Conservation (phyloP, 768 basidiomycete genomes). For the Amanita polypyramis region DNA sequence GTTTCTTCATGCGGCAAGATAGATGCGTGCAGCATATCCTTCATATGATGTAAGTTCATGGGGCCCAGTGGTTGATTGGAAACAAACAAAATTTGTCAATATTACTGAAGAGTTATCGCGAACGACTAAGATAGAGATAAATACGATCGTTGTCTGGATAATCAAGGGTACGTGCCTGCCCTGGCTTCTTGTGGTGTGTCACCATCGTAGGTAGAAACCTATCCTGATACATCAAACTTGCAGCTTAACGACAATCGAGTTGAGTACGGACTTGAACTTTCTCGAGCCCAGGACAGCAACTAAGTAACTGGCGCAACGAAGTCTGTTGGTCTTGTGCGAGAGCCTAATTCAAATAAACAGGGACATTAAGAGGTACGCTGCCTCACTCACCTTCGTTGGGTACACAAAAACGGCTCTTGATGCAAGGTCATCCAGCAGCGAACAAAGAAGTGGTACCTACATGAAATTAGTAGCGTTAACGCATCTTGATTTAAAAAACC, state of each 20-base stretch:
- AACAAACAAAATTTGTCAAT: conserved; percentile 79
- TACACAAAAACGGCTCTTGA: conserved; percentile 79
- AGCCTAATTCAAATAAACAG: conserved; percentile 34
- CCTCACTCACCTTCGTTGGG: conserved; percentile 64
- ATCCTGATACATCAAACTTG: not conserved
- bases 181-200: conserved; percentile 71
- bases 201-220: conserved; percentile 80
- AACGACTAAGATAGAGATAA: conserved; percentile 34
- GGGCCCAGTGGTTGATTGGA: not conserved
- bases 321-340: conserved; percentile 81
- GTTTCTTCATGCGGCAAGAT: conserved; percentile 77
- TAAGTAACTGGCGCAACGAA: conserved; percentile 59
- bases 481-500: conserved; percentile 3
- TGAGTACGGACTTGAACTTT: conserved; percentile 34
- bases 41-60: conserved; percentile 1
- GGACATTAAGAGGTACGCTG: not conserved
- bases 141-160: not conserved
- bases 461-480: not conserved
- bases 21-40: conserved; percentile 83
- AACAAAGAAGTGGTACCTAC: conserved; percentile 61
- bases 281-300: conserved; percentile 48
- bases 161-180: conserved; percentile 28
- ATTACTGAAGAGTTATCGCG: conserved; percentile 70
- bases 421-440: conserved; percentile 47
- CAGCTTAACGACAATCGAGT: not conserved